Percentiles rank a stretch among this genome's conserved stretches.
Evolutionary conservation across 2,329 filamentous ascomycete genomes (phyloP).

Genomic region (Aspergillus sp.): DNA sequence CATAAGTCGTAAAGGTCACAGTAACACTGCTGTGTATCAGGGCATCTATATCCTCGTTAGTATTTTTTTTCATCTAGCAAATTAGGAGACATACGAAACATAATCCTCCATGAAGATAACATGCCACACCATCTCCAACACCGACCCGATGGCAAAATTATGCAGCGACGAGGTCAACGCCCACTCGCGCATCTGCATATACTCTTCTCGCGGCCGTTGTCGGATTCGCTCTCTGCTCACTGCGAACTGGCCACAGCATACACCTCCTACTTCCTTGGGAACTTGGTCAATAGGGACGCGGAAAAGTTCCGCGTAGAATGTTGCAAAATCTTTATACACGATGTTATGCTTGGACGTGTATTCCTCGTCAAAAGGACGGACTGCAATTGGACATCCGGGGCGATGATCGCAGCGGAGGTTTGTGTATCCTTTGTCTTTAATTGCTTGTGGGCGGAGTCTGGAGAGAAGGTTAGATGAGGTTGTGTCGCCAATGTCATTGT

Average conservation of each 20-base stretch:
- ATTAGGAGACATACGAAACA: slow-evolving; percentile 9
- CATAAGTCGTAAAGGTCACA: slow-evolving; percentile 24
- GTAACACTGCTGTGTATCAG: slow-evolving; percentile 6
- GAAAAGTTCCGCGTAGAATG: slow-evolving; percentile 10
- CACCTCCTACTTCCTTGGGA: slow-evolving; percentile 5
- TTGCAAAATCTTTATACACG: slow-evolving; percentile 16
- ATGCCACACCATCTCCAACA: slow-evolving; percentile 22
- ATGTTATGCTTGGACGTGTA: slow-evolving; percentile 13
- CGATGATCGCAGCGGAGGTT: slow-evolving; percentile 29
- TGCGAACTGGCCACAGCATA: slow-evolving; percentile 22
- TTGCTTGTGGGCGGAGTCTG: slow-evolving; percentile 21
- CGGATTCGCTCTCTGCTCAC: slow-evolving; percentile 15
- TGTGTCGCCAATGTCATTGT: slow-evolving; percentile 19
- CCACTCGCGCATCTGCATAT: slow-evolving; percentile 16
- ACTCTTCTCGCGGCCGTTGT: slow-evolving; percentile 12
- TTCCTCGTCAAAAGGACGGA: slow-evolving; percentile 16
- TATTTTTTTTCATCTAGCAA: background rate
- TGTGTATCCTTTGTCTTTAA: slow-evolving; percentile 29
- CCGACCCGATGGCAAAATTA: slow-evolving; percentile 13
- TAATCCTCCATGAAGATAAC: slow-evolving; percentile 14
- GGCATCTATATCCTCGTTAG: slow-evolving; percentile 4
- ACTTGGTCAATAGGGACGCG: slow-evolving; percentile 2
- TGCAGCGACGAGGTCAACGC: slow-evolving; percentile 7
- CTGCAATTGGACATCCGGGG: slow-evolving; percentile 31
- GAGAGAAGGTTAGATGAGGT: slow-evolving; percentile 14